Conservation (phyloP, 192 early-diverging fungal genomes). For the Piromyces finnis region DNA sequence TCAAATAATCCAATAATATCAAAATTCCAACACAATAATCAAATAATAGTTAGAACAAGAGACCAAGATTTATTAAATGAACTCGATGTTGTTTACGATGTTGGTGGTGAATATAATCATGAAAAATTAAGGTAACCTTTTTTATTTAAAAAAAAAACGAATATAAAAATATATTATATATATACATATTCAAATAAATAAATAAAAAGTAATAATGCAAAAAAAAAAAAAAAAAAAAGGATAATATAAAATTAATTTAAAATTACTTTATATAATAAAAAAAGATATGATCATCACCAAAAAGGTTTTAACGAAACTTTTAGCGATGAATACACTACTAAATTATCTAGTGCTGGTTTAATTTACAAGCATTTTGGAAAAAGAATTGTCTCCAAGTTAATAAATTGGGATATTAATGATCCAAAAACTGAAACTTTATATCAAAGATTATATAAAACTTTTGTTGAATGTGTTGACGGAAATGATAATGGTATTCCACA, state of each 20-base stretch:
- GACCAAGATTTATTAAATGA: constrained; percentile 56
- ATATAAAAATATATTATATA: too few species aligned
- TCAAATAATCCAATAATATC: too few species aligned
- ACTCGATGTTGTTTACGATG: constrained; percentile 83
- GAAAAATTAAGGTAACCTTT: constrained; percentile 31
- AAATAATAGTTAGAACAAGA: constrained; percentile 52
- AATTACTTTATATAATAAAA: too few species aligned
- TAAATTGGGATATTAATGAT: constrained; percentile 25
- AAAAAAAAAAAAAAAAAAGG: too few species aligned
- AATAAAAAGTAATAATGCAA: too few species aligned
- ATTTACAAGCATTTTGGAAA: constrained; percentile 94
- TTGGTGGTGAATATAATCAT: constrained; percentile 81
- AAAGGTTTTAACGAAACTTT: constrained; percentile 84
- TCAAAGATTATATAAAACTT: constrained; percentile 64
- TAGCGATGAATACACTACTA: constrained; percentile 49
- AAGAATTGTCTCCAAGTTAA: constrained; percentile 46
- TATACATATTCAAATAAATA: too few species aligned
- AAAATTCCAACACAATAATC: too few species aligned
- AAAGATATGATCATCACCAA: constrained; percentile 1
- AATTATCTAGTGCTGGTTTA: constrained; percentile 85
- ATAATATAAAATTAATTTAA: too few species aligned
- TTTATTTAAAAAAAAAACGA: too few species aligned
- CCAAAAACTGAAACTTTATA: constrained; percentile 46
- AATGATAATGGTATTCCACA: constrained; percentile 86
- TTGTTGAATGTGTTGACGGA: constrained; percentile 48